phyloP scores from a whole-genome alignment of 176 grass and related monocot genomes.

The Eleusine indica region DNA sequence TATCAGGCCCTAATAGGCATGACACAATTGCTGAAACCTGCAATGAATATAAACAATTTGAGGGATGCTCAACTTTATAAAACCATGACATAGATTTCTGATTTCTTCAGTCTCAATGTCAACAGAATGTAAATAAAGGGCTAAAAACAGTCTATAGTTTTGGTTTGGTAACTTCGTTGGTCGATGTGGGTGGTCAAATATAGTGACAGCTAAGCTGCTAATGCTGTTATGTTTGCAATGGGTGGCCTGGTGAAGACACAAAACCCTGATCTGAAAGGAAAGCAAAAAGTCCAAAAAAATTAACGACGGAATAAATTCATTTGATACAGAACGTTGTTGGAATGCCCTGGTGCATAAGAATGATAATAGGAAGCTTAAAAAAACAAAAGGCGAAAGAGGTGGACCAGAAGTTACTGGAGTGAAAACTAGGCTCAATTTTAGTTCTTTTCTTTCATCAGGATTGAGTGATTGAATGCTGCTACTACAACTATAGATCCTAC shows the following conservation, averaged over 20 bases:
- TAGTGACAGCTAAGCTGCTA: not conserved
- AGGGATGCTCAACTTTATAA: not conserved
- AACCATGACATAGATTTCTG: not conserved
- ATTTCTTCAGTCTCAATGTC: not conserved
- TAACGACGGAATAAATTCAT: not conserved
- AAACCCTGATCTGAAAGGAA: not conserved
- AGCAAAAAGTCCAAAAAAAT: not conserved
- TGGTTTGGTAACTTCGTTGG: not conserved
- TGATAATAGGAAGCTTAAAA: not conserved
- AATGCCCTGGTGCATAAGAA: not conserved
- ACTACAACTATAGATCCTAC: not conserved
- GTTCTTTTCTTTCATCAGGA: not conserved
- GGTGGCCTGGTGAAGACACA: not conserved
- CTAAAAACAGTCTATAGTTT: not conserved
- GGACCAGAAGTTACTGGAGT: not conserved
- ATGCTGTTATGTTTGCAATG: not conserved
- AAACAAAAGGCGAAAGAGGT: not conserved
- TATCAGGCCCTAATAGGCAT: constrained; percentile 70
- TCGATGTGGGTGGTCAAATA: not conserved
- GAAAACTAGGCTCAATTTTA: not conserved
- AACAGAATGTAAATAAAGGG: not conserved
- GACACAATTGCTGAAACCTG: constrained; percentile 98
- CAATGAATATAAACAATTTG: constrained; percentile 22
- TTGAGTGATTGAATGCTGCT: not conserved
- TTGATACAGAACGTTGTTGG: not conserved